Percentiles rank a stretch among this genome's conserved stretches.
Evolutionary conservation across 441 rosid species (phyloP).

Genomic region (Populus hybrid): DNA sequence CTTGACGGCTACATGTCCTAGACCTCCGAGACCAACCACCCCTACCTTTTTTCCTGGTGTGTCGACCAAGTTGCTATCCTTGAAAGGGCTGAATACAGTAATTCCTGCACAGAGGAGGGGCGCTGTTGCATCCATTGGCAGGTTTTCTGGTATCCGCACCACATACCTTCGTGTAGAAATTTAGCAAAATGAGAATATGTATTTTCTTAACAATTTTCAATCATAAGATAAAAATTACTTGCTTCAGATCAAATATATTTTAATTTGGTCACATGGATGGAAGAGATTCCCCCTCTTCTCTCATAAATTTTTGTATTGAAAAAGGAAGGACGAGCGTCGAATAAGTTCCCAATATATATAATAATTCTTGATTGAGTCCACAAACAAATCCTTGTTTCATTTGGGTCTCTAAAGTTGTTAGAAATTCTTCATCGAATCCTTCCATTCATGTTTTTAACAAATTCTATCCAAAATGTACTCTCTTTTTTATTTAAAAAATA

Average conservation of each 20-base stretch:
- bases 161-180: conserved; percentile 20
- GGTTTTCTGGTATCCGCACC: conserved; percentile 28
- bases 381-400: neutral
- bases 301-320: neutral
- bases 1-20: conserved; percentile 78
- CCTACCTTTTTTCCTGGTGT: conserved; percentile 50
- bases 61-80: conserved; percentile 43
- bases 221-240: neutral
- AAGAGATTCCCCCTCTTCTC: neutral
- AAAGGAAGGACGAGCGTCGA: neutral
- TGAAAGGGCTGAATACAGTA: conserved; percentile 28
- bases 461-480: neutral
- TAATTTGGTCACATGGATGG: neutral
- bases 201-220: neutral
- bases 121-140: conserved; percentile 32
- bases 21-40: conserved; percentile 68
- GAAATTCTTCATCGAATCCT: neutral
- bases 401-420: neutral
- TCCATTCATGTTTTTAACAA: neutral
- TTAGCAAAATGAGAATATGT: neutral
- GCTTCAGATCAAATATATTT: neutral
- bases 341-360: neutral
- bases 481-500: too few relatives aligned
- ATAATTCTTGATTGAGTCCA: neutral
- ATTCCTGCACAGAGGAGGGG: conserved; percentile 34